These are phyloP conservation scores for Suillus paluster DNA, from an alignment of 768 basidiomycete genomes.

Conservation along the genomic window DNA sequence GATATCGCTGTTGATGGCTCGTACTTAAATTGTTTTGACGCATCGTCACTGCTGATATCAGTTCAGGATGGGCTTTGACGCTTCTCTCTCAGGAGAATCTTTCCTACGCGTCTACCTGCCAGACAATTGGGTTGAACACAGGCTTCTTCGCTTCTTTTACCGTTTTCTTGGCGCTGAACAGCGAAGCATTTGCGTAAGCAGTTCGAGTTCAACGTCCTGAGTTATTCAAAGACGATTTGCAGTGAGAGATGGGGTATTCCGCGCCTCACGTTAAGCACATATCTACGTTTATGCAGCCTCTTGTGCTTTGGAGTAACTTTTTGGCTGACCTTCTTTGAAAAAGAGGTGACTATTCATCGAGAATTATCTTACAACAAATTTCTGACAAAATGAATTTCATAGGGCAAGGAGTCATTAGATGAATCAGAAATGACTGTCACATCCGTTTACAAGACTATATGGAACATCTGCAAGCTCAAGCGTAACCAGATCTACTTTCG, in stretches of 20 bases:
- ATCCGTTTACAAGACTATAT: constrained; percentile 92
- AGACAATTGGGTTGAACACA: constrained; percentile 95
- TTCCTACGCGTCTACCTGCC: constrained; percentile 96
- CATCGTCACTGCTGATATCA: constrained; percentile 32
- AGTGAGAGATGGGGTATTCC: constrained; percentile 82
- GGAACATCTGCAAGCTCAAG: constrained; percentile 88
- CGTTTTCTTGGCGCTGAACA: constrained; percentile 96
- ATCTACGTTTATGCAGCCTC: constrained; percentile 85
- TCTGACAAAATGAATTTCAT: constrained; percentile 8
- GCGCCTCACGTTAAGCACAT: constrained; percentile 70
- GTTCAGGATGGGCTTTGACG: constrained; percentile 76
- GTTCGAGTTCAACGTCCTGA: constrained; percentile 1
- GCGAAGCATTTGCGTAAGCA: constrained; percentile 83
- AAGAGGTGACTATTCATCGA: constrained; percentile 63
- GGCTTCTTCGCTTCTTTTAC: constrained; percentile 97
- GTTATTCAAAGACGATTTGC: constrained; percentile 13
- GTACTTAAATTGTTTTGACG: constrained; percentile 39
- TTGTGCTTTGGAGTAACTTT: constrained; percentile 84
- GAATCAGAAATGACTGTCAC: constrained; percentile 89
- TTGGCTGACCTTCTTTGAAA: constrained; percentile 87
- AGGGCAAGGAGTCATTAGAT: constrained; percentile 78
- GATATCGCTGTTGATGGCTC: constrained; percentile 98
- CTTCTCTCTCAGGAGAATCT: constrained; percentile 90
- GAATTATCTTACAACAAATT: background rate
- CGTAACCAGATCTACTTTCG: constrained; percentile 52